phyloP scores from a whole-genome alignment of 805 yeast species.

The Candida multigemmis region DNA sequence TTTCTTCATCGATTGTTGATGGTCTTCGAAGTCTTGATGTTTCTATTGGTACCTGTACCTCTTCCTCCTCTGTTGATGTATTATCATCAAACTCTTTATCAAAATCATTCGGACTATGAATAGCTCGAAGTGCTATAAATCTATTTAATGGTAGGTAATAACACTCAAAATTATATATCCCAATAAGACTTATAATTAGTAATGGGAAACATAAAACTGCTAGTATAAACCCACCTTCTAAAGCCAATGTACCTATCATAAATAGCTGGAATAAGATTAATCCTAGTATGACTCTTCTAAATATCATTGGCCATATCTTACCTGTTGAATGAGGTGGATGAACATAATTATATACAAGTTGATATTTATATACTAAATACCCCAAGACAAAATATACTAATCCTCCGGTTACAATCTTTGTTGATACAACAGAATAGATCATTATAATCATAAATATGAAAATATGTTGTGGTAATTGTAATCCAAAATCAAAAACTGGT shows the following conservation, averaged over 20 bases:
- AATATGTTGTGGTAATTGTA: slow-evolving; percentile 54
- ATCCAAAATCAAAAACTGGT: slow-evolving; percentile 51
- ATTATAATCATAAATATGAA: slow-evolving; percentile 49
- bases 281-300: slow-evolving; percentile 47
- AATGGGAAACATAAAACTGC: slow-evolving; percentile 43
- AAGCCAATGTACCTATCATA: slow-evolving; percentile 55
- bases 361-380: slow-evolving; percentile 53
- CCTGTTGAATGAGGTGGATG: slow-evolving; percentile 63
- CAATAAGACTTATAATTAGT: slow-evolving; percentile 34
- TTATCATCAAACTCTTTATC: slow-evolving; percentile 36
- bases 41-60: slow-evolving; percentile 1
- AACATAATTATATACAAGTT: slow-evolving; percentile 49
- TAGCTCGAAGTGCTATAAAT: slow-evolving; percentile 53
- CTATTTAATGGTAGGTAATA: slow-evolving; percentile 44
- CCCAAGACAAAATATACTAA: slow-evolving; percentile 48
- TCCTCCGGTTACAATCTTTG: slow-evolving; percentile 52
- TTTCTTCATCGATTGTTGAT: slow-evolving; percentile 48
- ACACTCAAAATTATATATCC: slow-evolving; percentile 42
- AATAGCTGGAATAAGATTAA: slow-evolving; percentile 48
- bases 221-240: slow-evolving; percentile 46
- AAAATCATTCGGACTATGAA: slow-evolving; percentile 32
- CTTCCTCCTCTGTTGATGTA: slow-evolving; percentile 2
- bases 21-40: slow-evolving; percentile 22
- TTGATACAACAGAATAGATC: slow-evolving; percentile 52
- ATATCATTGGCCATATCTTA: slow-evolving; percentile 58